These are phyloP conservation scores for Thozetella sp. DNA, from an alignment of 495 filamentous ascomycete species.

Conservation along the genomic window DNA sequence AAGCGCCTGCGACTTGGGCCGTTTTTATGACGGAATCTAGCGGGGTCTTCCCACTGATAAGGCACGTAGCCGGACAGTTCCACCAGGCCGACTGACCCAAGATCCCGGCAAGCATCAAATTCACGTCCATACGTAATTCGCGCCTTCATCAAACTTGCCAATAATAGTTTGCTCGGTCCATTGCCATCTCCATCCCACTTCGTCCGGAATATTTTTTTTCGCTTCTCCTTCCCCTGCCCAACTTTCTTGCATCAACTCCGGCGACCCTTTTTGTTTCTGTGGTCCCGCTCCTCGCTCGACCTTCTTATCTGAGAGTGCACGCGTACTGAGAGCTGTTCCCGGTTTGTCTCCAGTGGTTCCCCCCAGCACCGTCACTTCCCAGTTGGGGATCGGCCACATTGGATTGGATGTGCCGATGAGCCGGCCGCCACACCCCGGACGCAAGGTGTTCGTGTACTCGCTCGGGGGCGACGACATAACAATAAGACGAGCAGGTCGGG, in stretches of 20 bases:
- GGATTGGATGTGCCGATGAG: not conserved
- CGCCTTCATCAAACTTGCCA: constrained; percentile 2
- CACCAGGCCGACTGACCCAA: not conserved
- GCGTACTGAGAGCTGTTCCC: too few relatives aligned
- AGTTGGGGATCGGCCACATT: not conserved
- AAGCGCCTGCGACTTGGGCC: not conserved
- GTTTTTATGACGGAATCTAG: constrained; percentile 2
- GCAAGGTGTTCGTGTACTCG: not conserved
- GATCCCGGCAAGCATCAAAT: constrained; percentile 2
- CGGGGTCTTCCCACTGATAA: not conserved
- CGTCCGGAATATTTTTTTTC: not conserved
- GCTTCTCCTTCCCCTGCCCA: not conserved
- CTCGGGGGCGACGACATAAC: not conserved
- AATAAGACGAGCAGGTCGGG: not conserved
- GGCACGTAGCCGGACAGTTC: not conserved
- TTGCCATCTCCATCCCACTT: not conserved
- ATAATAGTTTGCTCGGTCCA: too few relatives aligned
- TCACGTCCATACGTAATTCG: constrained; percentile 1
- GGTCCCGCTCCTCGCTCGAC: not conserved
- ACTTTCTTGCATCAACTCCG: too few relatives aligned
- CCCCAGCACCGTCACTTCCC: not conserved
- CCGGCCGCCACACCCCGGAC: not conserved
- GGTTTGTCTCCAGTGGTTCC: not conserved
- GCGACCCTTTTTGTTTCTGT: not conserved
- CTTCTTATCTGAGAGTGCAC: not conserved